Percentiles rank a stretch among this genome's conserved stretches.
Evolutionary conservation across 306 rosid species (phyloP).

Genomic region (Begonia loranthoides): DNA sequence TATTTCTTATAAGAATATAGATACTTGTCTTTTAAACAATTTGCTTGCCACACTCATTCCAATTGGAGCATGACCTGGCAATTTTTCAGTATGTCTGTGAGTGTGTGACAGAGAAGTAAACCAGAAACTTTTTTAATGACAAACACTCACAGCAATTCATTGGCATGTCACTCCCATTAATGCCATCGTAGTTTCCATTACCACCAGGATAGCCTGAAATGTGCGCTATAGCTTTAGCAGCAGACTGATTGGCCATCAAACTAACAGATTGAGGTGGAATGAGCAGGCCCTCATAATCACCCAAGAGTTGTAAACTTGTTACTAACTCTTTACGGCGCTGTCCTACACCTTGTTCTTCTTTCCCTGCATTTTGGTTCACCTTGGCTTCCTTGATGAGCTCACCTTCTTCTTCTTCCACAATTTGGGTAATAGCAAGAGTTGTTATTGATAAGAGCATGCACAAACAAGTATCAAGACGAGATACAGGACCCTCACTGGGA

Average conservation of each 20-base stretch:
- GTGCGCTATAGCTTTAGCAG: constrained; percentile 63
- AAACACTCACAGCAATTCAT: constrained; percentile 53
- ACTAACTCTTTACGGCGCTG: constrained; percentile 52
- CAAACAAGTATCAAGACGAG: constrained; percentile 74
- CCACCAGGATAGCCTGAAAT: constrained; percentile 46
- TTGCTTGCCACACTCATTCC: too few species aligned
- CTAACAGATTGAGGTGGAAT: constrained; percentile 51
- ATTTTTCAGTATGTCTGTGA: too few species aligned
- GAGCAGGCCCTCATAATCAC: constrained; percentile 55
- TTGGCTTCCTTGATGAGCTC: constrained; percentile 52
- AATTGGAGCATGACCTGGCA: too few species aligned
- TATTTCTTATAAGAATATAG: too few species aligned
- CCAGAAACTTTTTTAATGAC: too few species aligned
- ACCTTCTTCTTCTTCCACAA: constrained; percentile 86
- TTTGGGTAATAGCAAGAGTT: constrained; percentile 44
- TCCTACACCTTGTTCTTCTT: constrained; percentile 38
- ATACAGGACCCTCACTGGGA: constrained; percentile 58
- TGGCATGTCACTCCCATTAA: constrained; percentile 42
- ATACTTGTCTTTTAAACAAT: too few species aligned
- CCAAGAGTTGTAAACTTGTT: constrained; percentile 62
- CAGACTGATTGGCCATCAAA: constrained; percentile 72
- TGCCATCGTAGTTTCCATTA: constrained; percentile 30
- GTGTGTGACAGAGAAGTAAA: too few species aligned
- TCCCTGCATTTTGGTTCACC: constrained; percentile 28
- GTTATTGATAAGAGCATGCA: constrained; percentile 69